These are phyloP conservation scores for Candida qinlingensis DNA, from an alignment of 805 yeast genomes.

Conservation along the genomic window DNA sequence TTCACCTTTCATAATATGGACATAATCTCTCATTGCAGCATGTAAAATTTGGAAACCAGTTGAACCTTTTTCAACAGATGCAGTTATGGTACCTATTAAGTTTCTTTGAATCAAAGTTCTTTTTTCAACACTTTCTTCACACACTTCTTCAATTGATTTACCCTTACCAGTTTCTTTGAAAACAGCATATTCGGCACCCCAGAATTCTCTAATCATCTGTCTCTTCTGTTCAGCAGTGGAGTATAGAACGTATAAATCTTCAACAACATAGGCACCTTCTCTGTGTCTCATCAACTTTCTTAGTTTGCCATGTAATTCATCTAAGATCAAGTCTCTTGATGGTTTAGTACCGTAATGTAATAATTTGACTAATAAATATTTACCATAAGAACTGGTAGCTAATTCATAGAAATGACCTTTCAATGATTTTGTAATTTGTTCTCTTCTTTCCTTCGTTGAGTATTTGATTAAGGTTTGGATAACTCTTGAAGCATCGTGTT, in stretches of 20 bases:
- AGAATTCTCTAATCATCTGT: slow-evolving; percentile 92
- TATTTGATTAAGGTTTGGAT: slow-evolving; percentile 91
- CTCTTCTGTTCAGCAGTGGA: slow-evolving; percentile 78
- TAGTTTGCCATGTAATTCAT: slow-evolving; percentile 85
- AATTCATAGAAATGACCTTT: slow-evolving; percentile 73
- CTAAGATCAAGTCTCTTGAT: slow-evolving; percentile 66
- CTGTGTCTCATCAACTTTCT: slow-evolving; percentile 92
- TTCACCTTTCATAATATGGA: slow-evolving; percentile 60
- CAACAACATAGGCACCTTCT: slow-evolving; percentile 97
- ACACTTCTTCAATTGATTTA: slow-evolving; percentile 59
- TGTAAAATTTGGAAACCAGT: slow-evolving; percentile 94
- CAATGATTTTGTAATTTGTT: slow-evolving; percentile 57
- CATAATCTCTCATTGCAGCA: slow-evolving; percentile 91
- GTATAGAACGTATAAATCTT: slow-evolving; percentile 83
- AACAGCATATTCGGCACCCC: slow-evolving; percentile 93
- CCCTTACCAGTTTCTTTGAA: slow-evolving; percentile 72
- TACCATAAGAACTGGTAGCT: slow-evolving; percentile 92
- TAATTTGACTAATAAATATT: slow-evolving; percentile 81
- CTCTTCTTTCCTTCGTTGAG: slow-evolving; percentile 75
- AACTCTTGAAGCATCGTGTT: slow-evolving; percentile 95
- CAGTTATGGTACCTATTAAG: slow-evolving; percentile 75
- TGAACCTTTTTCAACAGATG: slow-evolving; percentile 92
- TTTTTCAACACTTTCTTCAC: slow-evolving; percentile 68
- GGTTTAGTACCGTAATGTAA: slow-evolving; percentile 88
- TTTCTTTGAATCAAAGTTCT: slow-evolving; percentile 69